Evolutionary conservation across 2,329 filamentous ascomycete species (phyloP), one percentile per base, ranked within the genome.

Genomic region (Fusarium luffae): DNA sequence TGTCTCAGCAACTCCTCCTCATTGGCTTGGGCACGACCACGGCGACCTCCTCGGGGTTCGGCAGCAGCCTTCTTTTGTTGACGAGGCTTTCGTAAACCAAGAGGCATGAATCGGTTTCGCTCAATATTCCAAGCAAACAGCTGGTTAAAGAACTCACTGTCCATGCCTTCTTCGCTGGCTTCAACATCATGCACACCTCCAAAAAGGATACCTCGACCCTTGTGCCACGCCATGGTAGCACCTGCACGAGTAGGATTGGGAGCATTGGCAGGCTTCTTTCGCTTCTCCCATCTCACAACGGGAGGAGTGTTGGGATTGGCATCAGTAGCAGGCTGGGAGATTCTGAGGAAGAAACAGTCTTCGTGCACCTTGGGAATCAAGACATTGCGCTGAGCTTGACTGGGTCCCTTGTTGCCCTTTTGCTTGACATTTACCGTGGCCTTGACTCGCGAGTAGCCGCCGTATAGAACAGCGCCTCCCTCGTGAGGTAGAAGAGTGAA

Each of bases 111-210:
- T 11, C 96, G 87, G 78, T 99, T 99, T 63, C 95, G 89, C 75
- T 98, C 96, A 68, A 97, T 90, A 76, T 97, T 98, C 93, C 94
- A 98, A 7, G 94, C 92, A 75, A 92, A 97, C 25, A 98, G 82
- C 59, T 90, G 88, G 74, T 98, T 95, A 83, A 98, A 99, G 81
- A 99, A 99, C 78, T 98, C 94, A 77, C 93, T 97, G 57, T 99
- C 95, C 71, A 99, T 97, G 5, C 93, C 94, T 79, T 99, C 96
- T 77, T 97, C 94, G 69, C 89, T 95, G 77, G 94, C 88, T 79
- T 97, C 93, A 1, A 97, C 92, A 73, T 97, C 94, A 75, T 98
- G 93, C 6, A 99, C 96, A 54, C 96, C 96, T 46, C 96, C 96
- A 77, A 98, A 98, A 75, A 93, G 82, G 60, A 99, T 95, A 1